Conservation (phyloP, 2,329 filamentous ascomycete genomes). For the Cucurbitaria berberidis region DNA sequence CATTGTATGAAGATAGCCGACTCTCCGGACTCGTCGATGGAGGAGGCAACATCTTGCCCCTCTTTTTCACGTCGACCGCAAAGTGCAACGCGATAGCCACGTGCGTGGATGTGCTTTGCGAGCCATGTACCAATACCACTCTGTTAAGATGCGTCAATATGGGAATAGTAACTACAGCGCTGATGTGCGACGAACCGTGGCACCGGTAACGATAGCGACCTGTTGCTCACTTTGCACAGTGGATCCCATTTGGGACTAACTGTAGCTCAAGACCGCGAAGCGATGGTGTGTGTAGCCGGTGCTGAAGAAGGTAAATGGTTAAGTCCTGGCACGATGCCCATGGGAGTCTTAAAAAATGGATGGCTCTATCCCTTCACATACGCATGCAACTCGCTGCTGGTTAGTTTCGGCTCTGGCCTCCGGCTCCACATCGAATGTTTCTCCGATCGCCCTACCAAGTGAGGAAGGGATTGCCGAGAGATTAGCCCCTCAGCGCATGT, state of each 20-base stretch:
- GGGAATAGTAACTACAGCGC: not conserved
- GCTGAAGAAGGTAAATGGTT: not conserved
- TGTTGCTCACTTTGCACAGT: conserved; percentile 13
- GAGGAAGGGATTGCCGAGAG: not conserved
- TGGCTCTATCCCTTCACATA: not conserved
- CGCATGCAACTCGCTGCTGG: not conserved
- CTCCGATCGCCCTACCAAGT: not conserved
- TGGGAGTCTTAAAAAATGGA: not conserved
- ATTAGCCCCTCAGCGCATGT: not conserved
- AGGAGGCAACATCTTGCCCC: conserved; percentile 33
- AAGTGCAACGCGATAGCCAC: conserved; percentile 49
- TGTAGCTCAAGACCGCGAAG: not conserved
- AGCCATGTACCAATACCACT: conserved; percentile 58
- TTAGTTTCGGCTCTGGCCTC: not conserved
- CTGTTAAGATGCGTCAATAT: conserved; percentile 33
- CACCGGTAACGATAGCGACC: conserved; percentile 53
- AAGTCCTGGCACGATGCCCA: not conserved
- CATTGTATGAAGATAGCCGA: conserved; percentile 53
- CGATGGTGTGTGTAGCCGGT: not conserved
- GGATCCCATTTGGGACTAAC: conserved; percentile 6
- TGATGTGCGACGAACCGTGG: conserved; percentile 43
- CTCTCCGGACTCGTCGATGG: conserved; percentile 26
- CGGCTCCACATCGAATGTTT: not conserved
- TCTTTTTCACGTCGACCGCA: conserved; percentile 51
- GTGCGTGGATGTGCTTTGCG: conserved; percentile 43